Base-by-base conservation (phyloP, 2,329 filamentous ascomycete species). In the Apiospora phragmitis region DNA sequence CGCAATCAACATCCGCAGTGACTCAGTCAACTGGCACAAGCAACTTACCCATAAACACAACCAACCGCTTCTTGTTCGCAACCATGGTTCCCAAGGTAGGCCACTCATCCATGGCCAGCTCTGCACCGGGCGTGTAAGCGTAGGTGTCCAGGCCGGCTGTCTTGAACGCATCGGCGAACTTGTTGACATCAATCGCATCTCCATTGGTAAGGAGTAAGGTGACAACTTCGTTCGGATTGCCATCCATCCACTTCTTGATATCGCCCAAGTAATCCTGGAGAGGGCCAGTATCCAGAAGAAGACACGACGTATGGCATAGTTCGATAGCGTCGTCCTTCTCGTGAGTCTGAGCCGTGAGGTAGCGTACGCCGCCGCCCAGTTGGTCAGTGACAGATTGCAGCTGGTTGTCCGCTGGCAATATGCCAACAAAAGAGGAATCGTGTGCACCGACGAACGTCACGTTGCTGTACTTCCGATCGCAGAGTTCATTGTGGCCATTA, bases 71-170 rank as follows among this genome's bases (percentile, higher is more conserved):
- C 65, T 86, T 85, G 47, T 84, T 83, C 32, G 86, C 82, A 74
- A 95, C 92, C 71, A 95, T 80, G 24, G 86, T 79, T 75, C 90
- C 86, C 18, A 95, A 83, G 0, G 92, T 94, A 80, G 93, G 93
- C 93, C 94, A 85, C 75, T 86, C 86, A 68, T 87, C 76, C 43
- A 85, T 75, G n/a, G 77, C 75, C 55, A 87, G 74, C 38, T 77
- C 76, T 6, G 70, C 74, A 11, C 83, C 79, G 0, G 90, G 87
- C 0, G 81, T 81, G 73, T 89, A 93, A 12, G 87, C 88, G 74
- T 89, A 87, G 26, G 85, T 75, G 55, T 85, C 86, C 70, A 93
- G 83, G 16, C 88, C 87, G 1, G 88, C 85, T 2, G 83, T 78
- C 65, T 83, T 80, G 75, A 92, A 92, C 7, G 85, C 83, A 14